phyloP scores from a whole-genome alignment of 108 stramenopile genomes.

The Conticribra guillardii region DNA sequence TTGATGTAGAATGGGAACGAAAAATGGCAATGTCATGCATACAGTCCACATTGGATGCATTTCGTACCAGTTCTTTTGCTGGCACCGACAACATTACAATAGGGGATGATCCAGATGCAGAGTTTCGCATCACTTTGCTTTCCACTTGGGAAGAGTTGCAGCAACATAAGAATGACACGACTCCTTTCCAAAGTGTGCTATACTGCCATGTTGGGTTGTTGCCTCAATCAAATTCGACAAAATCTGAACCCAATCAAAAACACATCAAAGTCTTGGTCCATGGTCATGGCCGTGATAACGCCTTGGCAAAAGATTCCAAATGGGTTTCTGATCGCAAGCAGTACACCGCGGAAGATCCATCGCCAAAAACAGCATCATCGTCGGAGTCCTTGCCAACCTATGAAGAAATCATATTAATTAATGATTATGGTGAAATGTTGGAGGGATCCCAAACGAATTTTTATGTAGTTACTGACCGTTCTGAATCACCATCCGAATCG shows the following conservation, averaged over 20 bases:
- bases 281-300: constrained; percentile 42
- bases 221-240: constrained; percentile 3
- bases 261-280: constrained; percentile 32
- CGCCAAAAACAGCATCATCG: not conserved
- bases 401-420: constrained; percentile 45
- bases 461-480: constrained; percentile 21
- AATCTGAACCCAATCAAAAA: not conserved
- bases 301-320: constrained; percentile 40
- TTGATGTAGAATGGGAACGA: constrained; percentile 24
- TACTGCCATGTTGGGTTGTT: constrained; percentile 43
- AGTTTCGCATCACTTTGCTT: constrained; percentile 43
- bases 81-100: not conserved
- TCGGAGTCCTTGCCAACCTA: constrained; percentile 1
- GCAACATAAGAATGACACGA: not conserved
- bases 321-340: constrained; percentile 43
- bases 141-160: constrained; percentile 33
- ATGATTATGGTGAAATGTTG: constrained; percentile 35
- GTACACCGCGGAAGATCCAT: not conserved
- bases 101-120: constrained; percentile 4
- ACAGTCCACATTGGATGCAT: constrained; percentile 20
- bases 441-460: constrained; percentile 53
- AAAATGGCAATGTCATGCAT: constrained; percentile 33
- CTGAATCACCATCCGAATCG: too few relatives aligned
- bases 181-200: constrained; percentile 20
- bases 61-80: constrained; percentile 10